These are phyloP conservation scores for Plasmodium sp. DNA, from an alignment of 169 alveolate genomes.

Conservation along the genomic window DNA sequence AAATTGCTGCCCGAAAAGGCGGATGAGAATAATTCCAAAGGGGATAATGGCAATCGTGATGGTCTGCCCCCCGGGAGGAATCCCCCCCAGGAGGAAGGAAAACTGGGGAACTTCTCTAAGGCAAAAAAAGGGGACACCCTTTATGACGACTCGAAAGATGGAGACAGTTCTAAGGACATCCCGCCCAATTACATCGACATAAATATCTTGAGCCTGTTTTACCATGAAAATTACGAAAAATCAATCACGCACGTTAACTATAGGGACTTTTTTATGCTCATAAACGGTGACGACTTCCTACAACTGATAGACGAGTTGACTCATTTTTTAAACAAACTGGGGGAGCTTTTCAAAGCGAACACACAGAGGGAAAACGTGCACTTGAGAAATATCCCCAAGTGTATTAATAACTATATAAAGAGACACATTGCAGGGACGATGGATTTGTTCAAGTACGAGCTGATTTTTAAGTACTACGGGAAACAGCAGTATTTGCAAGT, in stretches of 20 bases:
- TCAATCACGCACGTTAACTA: slow-evolving; percentile 48
- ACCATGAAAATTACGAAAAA: slow-evolving; percentile 73
- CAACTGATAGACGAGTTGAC: slow-evolving; percentile 15
- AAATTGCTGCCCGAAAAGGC: neutral
- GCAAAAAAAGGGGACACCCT: neutral
- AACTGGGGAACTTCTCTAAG: neutral
- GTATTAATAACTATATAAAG: slow-evolving; percentile 11
- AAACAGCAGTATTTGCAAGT: slow-evolving; percentile 49
- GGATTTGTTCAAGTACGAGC: slow-evolving; percentile 62
- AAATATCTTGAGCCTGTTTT: slow-evolving; percentile 38
- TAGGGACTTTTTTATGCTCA: slow-evolving; percentile 37
- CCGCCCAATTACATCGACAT: slow-evolving; percentile 23
- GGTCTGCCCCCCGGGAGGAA: neutral
- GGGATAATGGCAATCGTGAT: neutral
- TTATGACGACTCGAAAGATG: neutral
- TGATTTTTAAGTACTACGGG: slow-evolving; percentile 62
- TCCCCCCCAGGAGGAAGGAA: neutral
- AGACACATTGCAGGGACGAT: slow-evolving; percentile 61
- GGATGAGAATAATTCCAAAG: neutral
- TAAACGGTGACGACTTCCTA: neutral
- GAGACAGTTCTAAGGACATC: neutral
- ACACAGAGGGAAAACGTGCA: slow-evolving; percentile 18
- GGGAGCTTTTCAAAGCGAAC: slow-evolving; percentile 32
- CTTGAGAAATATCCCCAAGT: neutral
- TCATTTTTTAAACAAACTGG: slow-evolving; percentile 16